Base-by-base conservation (phyloP, 345 rosid species). In the Camelina sativa region DNA sequence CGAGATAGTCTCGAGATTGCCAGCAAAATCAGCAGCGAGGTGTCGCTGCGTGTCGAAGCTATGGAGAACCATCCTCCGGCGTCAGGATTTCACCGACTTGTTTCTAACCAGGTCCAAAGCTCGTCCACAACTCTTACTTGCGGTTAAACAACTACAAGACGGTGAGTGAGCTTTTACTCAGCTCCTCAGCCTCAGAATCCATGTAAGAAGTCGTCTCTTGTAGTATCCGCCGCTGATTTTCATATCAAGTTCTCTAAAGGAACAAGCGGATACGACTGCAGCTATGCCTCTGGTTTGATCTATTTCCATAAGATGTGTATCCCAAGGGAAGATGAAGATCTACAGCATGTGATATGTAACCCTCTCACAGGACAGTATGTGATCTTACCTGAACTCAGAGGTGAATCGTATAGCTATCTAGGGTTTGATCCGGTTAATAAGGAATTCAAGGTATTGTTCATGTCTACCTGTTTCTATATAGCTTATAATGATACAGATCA, bases 261-360 rank as follows among this genome's bases (percentile, higher is more conserved):
- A 5, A 8, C 0, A 0, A 1, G 6, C 15, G 0, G 0, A 3
- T 1, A 2, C 13, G 3, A 11, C 0, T 7, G 12, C 23, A 5
- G 4, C 2, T 47, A 4, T 62, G 13, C 9, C 9, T 63, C 37
- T 25, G 40, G 40, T 8, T 28, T 63, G 11, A 2, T n/a, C 3
- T 46, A 46, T 46, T 46, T 46, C 1, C 9, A 17, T 40, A 40
- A 12, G 1, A n/a, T n/a, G 4, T 1, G 4, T 0, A 46, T n/a
- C 20, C 16, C 51, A 46, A n/a, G 7, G 19, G 35, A 32, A 40
- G 13, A 32, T 32, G 20, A 46, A 0, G 20, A n/a, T 46, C 4
- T 0, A n/a, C 2, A 0, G 20, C 51, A 4, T 46, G 22, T n/a
- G 12, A 30, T 30, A 32, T 32, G 22, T 32, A 57, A 57, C 22